Conservation (phyloP, 2,329 filamentous ascomycete genomes). For the Phaeophleospora eucalypticola region DNA sequence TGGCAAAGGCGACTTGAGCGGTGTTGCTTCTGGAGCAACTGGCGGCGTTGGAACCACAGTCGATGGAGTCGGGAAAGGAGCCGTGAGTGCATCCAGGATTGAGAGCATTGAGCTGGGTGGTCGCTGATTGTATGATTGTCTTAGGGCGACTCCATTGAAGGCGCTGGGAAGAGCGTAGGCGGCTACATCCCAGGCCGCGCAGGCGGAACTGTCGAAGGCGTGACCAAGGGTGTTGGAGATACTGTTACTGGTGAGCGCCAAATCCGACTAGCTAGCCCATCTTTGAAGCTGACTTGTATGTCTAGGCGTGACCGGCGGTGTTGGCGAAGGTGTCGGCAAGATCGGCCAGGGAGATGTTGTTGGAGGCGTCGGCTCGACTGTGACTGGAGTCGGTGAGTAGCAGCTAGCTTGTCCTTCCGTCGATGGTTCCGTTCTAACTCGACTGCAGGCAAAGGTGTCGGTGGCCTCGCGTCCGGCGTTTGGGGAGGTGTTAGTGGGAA, state of each 20-base stretch:
- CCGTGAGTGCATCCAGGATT: conserved; percentile 4
- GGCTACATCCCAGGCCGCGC: conserved; percentile 36
- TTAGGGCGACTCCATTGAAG: conserved; percentile 14
- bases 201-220: conserved; percentile 40
- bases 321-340: conserved; percentile 45
- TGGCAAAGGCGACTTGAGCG: conserved; percentile 41
- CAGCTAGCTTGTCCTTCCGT: too few species aligned
- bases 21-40: conserved; percentile 36
- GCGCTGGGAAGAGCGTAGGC: conserved; percentile 31
- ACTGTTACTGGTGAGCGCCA: conserved; percentile 36
- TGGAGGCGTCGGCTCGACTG: conserved; percentile 29
- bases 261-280: background rate
- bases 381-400: too few species aligned
- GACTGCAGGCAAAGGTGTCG: conserved; percentile 27
- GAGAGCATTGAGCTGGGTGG: background rate
- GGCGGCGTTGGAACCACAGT: conserved; percentile 35
- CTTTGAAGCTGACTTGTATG: background rate
- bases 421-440: too few species aligned
- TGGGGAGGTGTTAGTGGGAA: conserved; percentile 31
- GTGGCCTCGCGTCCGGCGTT: conserved; percentile 27
- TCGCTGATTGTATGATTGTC: background rate
- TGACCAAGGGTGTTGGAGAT: conserved; percentile 41
- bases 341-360: conserved; percentile 44
- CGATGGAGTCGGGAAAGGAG: conserved; percentile 29
- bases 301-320: conserved; percentile 26